Conservation (phyloP, 306 rosid genomes). For the Medicago arabica region DNA sequence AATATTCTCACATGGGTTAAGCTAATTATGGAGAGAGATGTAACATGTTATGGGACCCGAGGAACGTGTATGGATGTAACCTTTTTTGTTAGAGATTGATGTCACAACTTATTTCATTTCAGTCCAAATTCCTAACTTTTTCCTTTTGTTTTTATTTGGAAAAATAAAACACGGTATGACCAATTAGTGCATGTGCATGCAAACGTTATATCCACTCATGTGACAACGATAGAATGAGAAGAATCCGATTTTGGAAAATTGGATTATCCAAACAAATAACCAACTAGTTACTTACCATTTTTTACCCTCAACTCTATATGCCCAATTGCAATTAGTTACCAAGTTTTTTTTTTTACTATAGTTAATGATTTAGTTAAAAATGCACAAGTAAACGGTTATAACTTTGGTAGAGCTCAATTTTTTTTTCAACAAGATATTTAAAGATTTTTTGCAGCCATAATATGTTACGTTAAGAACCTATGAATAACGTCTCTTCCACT, state of each 20-base stretch:
- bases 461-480: not conserved
- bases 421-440: too few species aligned
- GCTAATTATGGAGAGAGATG: not conserved
- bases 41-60: slow-evolving; percentile 5
- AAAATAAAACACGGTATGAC: not conserved
- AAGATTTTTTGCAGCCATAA: not conserved
- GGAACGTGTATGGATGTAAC: slow-evolving; percentile 6
- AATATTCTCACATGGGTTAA: not conserved
- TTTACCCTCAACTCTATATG: not conserved
- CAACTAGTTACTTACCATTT: not conserved
- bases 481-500: not conserved
- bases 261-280: not conserved
- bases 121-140: slow-evolving; percentile 10
- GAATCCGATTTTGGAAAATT: not conserved
- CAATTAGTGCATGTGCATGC: slow-evolving; percentile 37
- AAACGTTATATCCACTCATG: slow-evolving; percentile 7
- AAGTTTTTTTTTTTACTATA: not conserved
- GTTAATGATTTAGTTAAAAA: too few species aligned
- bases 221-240: not conserved
- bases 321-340: too few species aligned
- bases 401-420: too few species aligned
- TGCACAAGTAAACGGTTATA: too few species aligned
- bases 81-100: slow-evolving; percentile 22
- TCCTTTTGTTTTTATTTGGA: not conserved
- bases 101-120: slow-evolving; percentile 18